These are phyloP conservation scores for Alternaria rosae DNA, from an alignment of 2,329 filamentous ascomycete genomes.

Conservation along the genomic window DNA sequence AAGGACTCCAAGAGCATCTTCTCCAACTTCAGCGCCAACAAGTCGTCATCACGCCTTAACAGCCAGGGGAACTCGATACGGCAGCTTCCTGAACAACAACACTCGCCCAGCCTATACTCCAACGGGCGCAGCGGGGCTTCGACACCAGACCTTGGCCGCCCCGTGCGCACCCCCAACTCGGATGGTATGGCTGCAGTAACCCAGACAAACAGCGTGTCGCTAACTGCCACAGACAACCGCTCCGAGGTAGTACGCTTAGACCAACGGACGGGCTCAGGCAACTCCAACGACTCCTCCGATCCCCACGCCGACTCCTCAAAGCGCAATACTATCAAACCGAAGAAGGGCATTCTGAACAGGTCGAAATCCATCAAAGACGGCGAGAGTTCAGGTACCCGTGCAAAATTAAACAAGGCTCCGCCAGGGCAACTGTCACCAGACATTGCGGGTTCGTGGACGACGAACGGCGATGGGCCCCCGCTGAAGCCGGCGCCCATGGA, in stretches of 20 bases:
- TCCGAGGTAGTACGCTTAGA: slow-evolving; percentile 41
- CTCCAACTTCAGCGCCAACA: slow-evolving; percentile 57
- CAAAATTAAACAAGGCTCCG: slow-evolving; percentile 46
- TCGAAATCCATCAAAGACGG: slow-evolving; percentile 57
- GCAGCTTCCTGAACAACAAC: slow-evolving; percentile 45
- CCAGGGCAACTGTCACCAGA: slow-evolving; percentile 42
- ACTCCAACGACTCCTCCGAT: slow-evolving; percentile 36
- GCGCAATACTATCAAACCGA: slow-evolving; percentile 35
- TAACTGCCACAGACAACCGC: slow-evolving; percentile 36
- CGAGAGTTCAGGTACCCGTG: slow-evolving; percentile 34
- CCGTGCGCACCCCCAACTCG: slow-evolving; percentile 47
- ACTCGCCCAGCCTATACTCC: slow-evolving; percentile 46
- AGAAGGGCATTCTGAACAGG: slow-evolving; percentile 51
- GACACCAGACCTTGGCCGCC: slow-evolving; percentile 56
- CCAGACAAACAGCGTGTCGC: background rate
- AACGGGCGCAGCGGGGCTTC: slow-evolving; percentile 56
- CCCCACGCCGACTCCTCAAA: slow-evolving; percentile 30
- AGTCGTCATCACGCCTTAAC: slow-evolving; percentile 54
- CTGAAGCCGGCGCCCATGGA: slow-evolving; percentile 70
- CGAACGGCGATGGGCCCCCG: slow-evolving; percentile 51
- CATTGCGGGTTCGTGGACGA: slow-evolving; percentile 37
- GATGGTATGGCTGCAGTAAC: slow-evolving; percentile 34
- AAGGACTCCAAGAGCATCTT: slow-evolving; percentile 56
- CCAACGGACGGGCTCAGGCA: slow-evolving; percentile 39
- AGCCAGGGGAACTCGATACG: slow-evolving; percentile 47